Evolutionary conservation across 768 basidiomycete genomes (phyloP).

Genomic region (Daedaleopsis nitida): DNA sequence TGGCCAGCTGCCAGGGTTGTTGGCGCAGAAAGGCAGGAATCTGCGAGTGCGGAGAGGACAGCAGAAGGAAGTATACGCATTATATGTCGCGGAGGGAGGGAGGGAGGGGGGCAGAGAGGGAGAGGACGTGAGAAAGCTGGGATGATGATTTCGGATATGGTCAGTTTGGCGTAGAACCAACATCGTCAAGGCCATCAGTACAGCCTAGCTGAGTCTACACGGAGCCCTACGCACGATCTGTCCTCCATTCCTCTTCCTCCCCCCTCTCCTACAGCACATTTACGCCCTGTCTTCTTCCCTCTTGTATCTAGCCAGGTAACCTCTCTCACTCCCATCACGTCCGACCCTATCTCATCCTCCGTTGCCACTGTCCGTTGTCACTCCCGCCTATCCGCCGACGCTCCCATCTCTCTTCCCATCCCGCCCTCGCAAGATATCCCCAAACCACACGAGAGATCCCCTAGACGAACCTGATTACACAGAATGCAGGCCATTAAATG

Average conservation of each 20-base stretch:
- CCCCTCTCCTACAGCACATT: conserved; percentile 15
- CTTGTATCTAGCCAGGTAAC: conserved; percentile 22
- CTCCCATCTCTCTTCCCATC: background rate
- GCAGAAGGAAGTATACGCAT: background rate
- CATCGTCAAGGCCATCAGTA: conserved; percentile 22
- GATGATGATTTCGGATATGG: conserved; percentile 25
- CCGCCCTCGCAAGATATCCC: conserved; percentile 16
- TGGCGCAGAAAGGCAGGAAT: background rate
- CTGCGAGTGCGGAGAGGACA: background rate
- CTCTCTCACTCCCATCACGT: background rate
- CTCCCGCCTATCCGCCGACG: conserved; percentile 6
- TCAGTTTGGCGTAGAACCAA: conserved; percentile 23
- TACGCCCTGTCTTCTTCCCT: conserved; percentile 12
- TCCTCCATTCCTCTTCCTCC: conserved; percentile 15
- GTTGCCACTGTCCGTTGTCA: conserved; percentile 17
- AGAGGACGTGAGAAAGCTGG: conserved; percentile 25
- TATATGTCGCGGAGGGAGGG: background rate
- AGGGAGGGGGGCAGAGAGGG: conserved; percentile 1
- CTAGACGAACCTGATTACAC: conserved; percentile 30
- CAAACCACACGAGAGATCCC: conserved; percentile 13
- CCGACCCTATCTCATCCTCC: conserved; percentile 7
- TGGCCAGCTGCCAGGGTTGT: background rate
- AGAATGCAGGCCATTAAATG: conserved; percentile 93
- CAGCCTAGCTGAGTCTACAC: conserved; percentile 8
- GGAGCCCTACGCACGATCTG: conserved; percentile 8